Percentiles rank a stretch among this genome's conserved stretches.
Evolutionary conservation across 306 rosid species (phyloP).

Genomic region (Arachis hypogaea): DNA sequence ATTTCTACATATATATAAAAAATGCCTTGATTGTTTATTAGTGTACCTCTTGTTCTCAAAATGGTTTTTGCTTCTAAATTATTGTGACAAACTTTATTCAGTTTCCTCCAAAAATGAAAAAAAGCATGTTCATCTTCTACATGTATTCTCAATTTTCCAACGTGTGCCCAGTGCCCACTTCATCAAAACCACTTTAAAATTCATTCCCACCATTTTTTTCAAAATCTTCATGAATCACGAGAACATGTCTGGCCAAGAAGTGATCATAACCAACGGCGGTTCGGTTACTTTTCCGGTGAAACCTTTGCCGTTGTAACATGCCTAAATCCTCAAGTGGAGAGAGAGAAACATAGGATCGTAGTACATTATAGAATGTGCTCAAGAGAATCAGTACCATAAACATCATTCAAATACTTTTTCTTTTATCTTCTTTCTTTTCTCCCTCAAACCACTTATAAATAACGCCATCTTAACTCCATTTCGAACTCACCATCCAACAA

Average conservation of each 20-base stretch:
- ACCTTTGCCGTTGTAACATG: conserved; percentile 36
- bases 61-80: conserved; percentile 34
- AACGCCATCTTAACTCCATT: conserved; percentile 56
- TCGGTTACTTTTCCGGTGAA: conserved; percentile 58
- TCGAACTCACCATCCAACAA: conserved; percentile 53
- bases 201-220: conserved; percentile 47
- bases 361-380: conserved; percentile 98
- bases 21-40: too few relatives aligned
- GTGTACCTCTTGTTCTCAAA: conserved; percentile 31
- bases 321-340: conserved; percentile 42
- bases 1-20: too few relatives aligned
- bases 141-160: conserved; percentile 29
- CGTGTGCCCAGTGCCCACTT: conserved; percentile 32
- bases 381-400: conserved; percentile 69
- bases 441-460: conserved; percentile 53
- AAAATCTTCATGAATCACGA: conserved; percentile 50
- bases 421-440: too few relatives aligned
- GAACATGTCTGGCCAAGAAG: conserved; percentile 54
- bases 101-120: conserved; percentile 30
- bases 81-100: conserved; percentile 32
- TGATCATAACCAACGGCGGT: conserved; percentile 53
- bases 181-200: conserved; percentile 45
- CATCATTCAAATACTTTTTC: conserved; percentile 25
- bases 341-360: conserved; percentile 77
- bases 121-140: conserved; percentile 30